Percentiles rank a stretch among this genome's conserved stretches.
These are phyloP conservation scores for Benincasa hispida DNA, from an alignment of 306 rosid genomes.

Conservation along the genomic window DNA sequence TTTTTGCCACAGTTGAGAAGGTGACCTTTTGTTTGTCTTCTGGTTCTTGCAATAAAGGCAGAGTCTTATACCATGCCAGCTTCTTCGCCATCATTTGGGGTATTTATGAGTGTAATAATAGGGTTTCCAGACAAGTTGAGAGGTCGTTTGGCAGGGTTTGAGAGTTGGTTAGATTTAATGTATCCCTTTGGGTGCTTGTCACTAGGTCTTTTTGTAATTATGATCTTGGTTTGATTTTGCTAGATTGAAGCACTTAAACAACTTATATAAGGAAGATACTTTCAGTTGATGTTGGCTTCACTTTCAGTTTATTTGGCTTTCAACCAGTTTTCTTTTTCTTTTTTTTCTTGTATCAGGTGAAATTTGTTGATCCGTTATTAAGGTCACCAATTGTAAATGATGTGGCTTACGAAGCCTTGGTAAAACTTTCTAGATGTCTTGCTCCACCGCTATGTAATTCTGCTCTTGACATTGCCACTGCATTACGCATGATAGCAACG, in stretches of 20 bases:
- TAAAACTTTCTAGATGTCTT: conserved; percentile 72
- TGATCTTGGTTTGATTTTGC: too few species aligned
- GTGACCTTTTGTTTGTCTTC: too few species aligned
- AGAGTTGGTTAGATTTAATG: too few species aligned
- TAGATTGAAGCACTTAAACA: background rate
- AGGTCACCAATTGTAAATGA: conserved; percentile 76
- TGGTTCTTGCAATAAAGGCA: too few species aligned
- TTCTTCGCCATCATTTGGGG: too few species aligned
- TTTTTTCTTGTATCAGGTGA: conserved; percentile 42
- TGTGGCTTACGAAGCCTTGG: conserved; percentile 80
- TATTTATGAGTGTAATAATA: too few species aligned
- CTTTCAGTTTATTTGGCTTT: background rate
- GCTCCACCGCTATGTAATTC: conserved; percentile 81
- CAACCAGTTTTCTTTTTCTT: conserved; percentile 1
- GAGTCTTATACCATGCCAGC: too few species aligned
- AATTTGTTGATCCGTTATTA: conserved; percentile 73
- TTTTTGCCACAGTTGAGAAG: too few species aligned
- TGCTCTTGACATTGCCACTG: conserved; percentile 90
- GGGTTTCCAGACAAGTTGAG: too few species aligned
- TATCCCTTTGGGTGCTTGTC: too few species aligned
- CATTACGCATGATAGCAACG: conserved; percentile 62
- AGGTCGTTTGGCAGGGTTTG: too few species aligned
- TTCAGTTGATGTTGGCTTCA: background rate
- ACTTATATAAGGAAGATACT: background rate
- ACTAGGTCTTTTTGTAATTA: too few species aligned